These are phyloP conservation scores for Fusarium tricinctum DNA, from an alignment of 2,329 filamentous ascomycete species.

Conservation along the genomic window DNA sequence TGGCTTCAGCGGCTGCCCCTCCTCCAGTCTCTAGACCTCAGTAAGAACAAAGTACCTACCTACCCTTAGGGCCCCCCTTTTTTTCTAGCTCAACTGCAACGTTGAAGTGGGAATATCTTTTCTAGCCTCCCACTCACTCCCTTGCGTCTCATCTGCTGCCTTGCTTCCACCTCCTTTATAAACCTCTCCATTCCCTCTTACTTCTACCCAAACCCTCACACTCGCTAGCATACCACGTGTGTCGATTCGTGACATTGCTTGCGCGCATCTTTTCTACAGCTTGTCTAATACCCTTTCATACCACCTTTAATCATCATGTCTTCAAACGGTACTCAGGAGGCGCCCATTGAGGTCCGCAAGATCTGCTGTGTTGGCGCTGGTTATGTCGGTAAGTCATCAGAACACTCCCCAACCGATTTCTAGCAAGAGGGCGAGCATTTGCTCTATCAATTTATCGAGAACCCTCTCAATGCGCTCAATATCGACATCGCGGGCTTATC, in stretches of 20 bases:
- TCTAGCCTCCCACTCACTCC: slow-evolving; percentile 37
- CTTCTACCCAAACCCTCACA: slow-evolving; percentile 26
- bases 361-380: slow-evolving; percentile 83
- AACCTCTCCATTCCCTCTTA: slow-evolving; percentile 33
- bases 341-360: slow-evolving; percentile 62
- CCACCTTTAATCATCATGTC: slow-evolving; percentile 45
- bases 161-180: slow-evolving; percentile 42
- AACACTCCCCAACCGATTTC: background rate
- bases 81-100: slow-evolving; percentile 41
- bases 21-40: slow-evolving; percentile 19
- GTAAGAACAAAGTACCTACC: slow-evolving; percentile 5
- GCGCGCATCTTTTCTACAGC: slow-evolving; percentile 39
- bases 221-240: slow-evolving; percentile 44
- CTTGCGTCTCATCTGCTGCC: slow-evolving; percentile 22
- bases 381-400: slow-evolving; percentile 74
- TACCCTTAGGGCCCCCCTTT: slow-evolving; percentile 33
- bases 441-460: background rate
- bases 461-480: slow-evolving; percentile 7
- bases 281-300: slow-evolving; percentile 34
- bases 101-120: slow-evolving; percentile 45
- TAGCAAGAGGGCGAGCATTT: slow-evolving; percentile 4
- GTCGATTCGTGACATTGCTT: slow-evolving; percentile 44
- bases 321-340: slow-evolving; percentile 50
- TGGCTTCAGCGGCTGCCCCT: slow-evolving; percentile 41
- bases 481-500: slow-evolving; percentile 30